phyloP scores from a whole-genome alignment of 768 basidiomycete species.

The Bullera alba region DNA sequence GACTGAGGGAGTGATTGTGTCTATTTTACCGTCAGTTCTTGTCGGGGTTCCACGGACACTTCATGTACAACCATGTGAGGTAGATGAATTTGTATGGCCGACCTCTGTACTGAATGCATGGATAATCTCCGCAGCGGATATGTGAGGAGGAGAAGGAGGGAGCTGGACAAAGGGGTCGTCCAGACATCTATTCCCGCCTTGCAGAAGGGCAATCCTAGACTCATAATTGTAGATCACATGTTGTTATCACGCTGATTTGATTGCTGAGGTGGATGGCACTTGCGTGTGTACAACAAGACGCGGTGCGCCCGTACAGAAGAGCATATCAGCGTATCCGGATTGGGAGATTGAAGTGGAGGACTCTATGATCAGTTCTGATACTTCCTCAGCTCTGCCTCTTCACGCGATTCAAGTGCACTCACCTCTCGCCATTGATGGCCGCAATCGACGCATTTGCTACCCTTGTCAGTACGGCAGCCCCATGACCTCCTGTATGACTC shows the following conservation, averaged over 20 bases:
- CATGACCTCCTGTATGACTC: conserved; percentile 9
- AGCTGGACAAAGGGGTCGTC: too few species aligned
- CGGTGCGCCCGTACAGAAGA: background rate
- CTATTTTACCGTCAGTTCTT: too few species aligned
- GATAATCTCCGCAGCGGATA: too few species aligned
- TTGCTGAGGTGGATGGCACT: background rate
- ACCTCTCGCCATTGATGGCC: conserved; percentile 44
- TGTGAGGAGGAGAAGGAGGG: too few species aligned
- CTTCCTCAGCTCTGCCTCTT: background rate
- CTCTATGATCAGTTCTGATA: background rate
- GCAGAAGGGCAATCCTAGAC: too few species aligned
- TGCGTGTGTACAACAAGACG: conserved; percentile 8
- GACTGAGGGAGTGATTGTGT: too few species aligned
- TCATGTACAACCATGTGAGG: too few species aligned
- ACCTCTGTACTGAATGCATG: too few species aligned
- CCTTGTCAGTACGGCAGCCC: background rate
- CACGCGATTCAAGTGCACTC: conserved; percentile 7
- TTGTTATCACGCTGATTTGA: background rate
- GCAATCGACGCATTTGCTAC: conserved; percentile 44
- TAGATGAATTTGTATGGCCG: too few species aligned
- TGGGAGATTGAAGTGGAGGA: background rate
- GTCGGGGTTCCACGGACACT: too few species aligned
- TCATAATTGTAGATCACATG: background rate
- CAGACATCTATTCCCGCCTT: too few species aligned
- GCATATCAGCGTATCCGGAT: background rate